Percentiles rank a stretch among this genome's conserved stretches.
These are phyloP conservation scores for Penicillium sp. DNA, from an alignment of 2,329 filamentous ascomycete species.

Conservation along the genomic window DNA sequence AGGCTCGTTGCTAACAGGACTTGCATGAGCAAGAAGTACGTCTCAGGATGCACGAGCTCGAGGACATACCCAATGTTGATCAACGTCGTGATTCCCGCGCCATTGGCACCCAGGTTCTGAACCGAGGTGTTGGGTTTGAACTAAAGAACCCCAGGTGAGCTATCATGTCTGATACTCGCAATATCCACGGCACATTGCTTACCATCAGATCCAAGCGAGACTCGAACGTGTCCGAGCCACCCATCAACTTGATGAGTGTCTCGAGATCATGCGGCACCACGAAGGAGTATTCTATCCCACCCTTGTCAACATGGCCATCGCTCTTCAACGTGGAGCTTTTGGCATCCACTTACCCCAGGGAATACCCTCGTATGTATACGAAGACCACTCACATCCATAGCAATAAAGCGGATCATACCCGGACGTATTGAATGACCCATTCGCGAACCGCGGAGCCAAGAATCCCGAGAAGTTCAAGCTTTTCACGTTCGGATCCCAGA, in stretches of 20 bases:
- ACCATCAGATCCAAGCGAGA: slow-evolving; percentile 58
- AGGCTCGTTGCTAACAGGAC: slow-evolving; percentile 68
- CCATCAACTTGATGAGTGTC: slow-evolving; percentile 53
- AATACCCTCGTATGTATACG: slow-evolving; percentile 59
- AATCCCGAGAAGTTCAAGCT: slow-evolving; percentile 56
- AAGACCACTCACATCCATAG: slow-evolving; percentile 64
- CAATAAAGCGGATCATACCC: slow-evolving; percentile 53
- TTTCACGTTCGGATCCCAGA: slow-evolving; percentile 61
- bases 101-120: slow-evolving; percentile 32
- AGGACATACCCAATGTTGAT: slow-evolving; percentile 51
- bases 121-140: slow-evolving; percentile 45
- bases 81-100: slow-evolving; percentile 47
- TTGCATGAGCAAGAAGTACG: too few relatives aligned
- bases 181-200: not conserved
- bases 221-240: slow-evolving; percentile 55
- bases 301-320: too few relatives aligned
- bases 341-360: slow-evolving; percentile 49
- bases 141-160: slow-evolving; percentile 10
- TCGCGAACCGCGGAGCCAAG: slow-evolving; percentile 56
- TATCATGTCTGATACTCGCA: too few relatives aligned
- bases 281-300: slow-evolving; percentile 63
- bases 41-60: too few relatives aligned
- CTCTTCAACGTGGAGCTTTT: slow-evolving; percentile 4
- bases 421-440: slow-evolving; percentile 49
- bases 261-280: slow-evolving; percentile 65